Percentiles rank a stretch among this genome's conserved stretches.
These are phyloP conservation scores for Xylaria polymorpha DNA, from an alignment of 2,329 filamentous ascomycete genomes.

Conservation along the genomic window DNA sequence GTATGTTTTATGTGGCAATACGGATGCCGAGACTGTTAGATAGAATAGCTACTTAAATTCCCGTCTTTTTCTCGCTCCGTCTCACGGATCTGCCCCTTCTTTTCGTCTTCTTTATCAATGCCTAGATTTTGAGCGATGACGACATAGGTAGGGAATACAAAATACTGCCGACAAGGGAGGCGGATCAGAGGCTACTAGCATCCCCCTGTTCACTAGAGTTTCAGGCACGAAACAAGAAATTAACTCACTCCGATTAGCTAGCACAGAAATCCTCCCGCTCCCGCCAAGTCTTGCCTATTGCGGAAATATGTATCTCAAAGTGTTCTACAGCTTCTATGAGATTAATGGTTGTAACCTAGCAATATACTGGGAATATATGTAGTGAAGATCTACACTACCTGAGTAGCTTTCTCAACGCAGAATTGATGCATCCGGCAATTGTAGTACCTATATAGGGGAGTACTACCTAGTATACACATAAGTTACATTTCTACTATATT, in stretches of 20 bases:
- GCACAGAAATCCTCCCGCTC: slow-evolving; percentile 23
- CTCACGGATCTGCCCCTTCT: not conserved
- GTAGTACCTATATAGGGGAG: too few species aligned
- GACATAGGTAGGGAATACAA: slow-evolving; percentile 14
- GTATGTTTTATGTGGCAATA: not conserved
- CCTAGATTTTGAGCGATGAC: slow-evolving; percentile 12
- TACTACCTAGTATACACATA: too few species aligned
- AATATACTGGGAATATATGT: too few species aligned
- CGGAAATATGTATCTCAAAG: slow-evolving; percentile 21
- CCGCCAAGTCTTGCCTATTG: slow-evolving; percentile 32
- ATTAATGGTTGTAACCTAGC: not conserved
- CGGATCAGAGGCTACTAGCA: slow-evolving; percentile 1
- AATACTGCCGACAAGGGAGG: slow-evolving; percentile 15
- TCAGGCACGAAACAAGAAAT: slow-evolving; percentile 27
- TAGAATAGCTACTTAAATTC: not conserved
- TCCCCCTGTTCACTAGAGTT: slow-evolving; percentile 15
- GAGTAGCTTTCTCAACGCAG: too few species aligned
- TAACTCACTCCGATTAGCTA: slow-evolving; percentile 4
- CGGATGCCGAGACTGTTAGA: not conserved
- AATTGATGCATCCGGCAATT: too few species aligned
- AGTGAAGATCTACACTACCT: too few species aligned
- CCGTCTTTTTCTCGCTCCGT: not conserved
- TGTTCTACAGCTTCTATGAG: not conserved
- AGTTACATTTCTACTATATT: too few species aligned
- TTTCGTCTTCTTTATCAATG: not conserved